These are phyloP conservation scores for Hypoxylon lienhwacheense DNA, from an alignment of 495 filamentous ascomycete species.

Conservation along the genomic window DNA sequence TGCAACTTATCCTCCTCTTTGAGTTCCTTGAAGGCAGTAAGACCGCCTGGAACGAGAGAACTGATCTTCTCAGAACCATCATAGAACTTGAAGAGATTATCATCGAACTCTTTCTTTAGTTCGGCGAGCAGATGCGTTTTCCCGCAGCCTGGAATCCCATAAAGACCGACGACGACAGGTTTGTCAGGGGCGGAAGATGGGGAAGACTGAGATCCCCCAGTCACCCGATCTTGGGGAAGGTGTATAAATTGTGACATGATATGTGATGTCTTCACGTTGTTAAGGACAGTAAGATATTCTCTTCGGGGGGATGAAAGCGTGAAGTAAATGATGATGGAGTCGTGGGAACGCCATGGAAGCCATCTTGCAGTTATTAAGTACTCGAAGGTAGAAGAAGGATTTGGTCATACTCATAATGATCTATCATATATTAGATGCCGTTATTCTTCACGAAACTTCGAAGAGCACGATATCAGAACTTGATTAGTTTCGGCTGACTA, in stretches of 20 bases:
- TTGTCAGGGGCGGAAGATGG: not conserved
- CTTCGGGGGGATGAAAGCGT: too few relatives aligned
- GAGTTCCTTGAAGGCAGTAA: constrained; percentile 54
- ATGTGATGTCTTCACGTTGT: not conserved
- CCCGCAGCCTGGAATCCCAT: constrained; percentile 63
- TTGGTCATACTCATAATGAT: too few relatives aligned
- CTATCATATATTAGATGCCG: too few relatives aligned
- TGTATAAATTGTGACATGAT: not conserved
- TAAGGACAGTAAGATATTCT: too few relatives aligned
- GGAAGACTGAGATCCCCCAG: not conserved
- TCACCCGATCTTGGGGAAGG: not conserved
- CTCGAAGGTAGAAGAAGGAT: too few relatives aligned
- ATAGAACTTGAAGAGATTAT: constrained; percentile 48
- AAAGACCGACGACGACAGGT: constrained; percentile 58
- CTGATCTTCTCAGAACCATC: constrained; percentile 59
- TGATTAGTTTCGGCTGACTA: too few relatives aligned
- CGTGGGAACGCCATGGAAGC: too few relatives aligned
- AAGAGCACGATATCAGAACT: too few relatives aligned
- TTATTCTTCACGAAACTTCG: too few relatives aligned
- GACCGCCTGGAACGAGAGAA: constrained; percentile 52
- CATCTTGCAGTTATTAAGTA: too few relatives aligned
- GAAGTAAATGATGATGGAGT: too few relatives aligned
- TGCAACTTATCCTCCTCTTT: constrained; percentile 36
- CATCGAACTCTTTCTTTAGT: constrained; percentile 44
- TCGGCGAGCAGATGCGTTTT: constrained; percentile 50